Evolutionary conservation across 2,329 filamentous ascomycete genomes (phyloP), one percentile per base, ranked within the genome.

Genomic region (Paradendryphiella salina): DNA sequence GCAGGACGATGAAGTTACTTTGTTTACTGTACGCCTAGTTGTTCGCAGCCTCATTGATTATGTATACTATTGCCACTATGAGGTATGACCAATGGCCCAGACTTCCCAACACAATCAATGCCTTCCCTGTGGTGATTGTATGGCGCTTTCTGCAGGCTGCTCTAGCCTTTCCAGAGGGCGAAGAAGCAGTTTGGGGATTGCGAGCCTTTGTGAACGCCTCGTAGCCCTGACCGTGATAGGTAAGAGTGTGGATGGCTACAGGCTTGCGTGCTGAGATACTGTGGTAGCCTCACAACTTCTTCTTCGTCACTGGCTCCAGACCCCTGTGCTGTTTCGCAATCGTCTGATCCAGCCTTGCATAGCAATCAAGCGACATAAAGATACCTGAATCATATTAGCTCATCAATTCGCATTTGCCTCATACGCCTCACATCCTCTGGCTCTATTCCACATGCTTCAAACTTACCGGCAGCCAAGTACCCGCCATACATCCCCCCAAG

Each of bases 401-500:
- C 36, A 9, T 7, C 29, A 9, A 21, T 26, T 7, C 6, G 3
- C 9, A n/a, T 9, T 36, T 21, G 4, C 14, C 14, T 2, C 8
- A 9, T 5, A 10, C 23, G 7, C 10, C 23, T 26, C 8, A 10
- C 7, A 9, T 15, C n/a, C 4, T n/a, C 29, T 5, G 11, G 4
- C n/a, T 15, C 26, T 11, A 17, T 32, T n/a, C n/a, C 46, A 40
- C 17, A 13, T 9, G 31, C n/a, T 15, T 41, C 11, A 37, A 36
- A 66, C 66, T 59, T 46, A 63, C 71, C 65, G 33, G 69, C 34
- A 21, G 52, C 65, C 46, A 74, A 46, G 60, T 75, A 75, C 8
- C 66, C 71, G 4, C 71, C 70, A 61, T 75, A 75, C 63, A 75
- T 69, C 1, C 69, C 71, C 0, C 66, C 66, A 43, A 75, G 42